Percentiles rank a stretch among this genome's conserved stretches.
phyloP scores from a whole-genome alignment of 768 basidiomycete genomes.

The Zangia roseola region DNA sequence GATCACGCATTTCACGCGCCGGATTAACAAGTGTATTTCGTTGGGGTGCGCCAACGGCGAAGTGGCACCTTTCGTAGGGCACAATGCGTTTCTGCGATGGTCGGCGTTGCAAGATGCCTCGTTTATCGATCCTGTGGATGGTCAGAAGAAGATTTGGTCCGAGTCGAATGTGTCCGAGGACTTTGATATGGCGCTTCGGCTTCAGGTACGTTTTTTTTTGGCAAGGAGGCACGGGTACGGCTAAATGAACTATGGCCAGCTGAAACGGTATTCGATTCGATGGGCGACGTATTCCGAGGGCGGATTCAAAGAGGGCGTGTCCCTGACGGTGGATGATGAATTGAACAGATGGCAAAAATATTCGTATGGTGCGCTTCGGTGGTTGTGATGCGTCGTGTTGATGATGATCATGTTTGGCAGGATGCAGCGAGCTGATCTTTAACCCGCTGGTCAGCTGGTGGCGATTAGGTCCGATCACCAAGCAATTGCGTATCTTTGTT shows the following conservation, averaged over 20 bases:
- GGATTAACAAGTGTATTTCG: conserved; percentile 83
- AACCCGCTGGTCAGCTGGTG: conserved; percentile 81
- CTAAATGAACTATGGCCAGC: conserved; percentile 23
- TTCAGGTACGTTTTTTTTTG: conserved; percentile 41
- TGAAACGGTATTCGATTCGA: conserved; percentile 31
- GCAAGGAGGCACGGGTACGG: neutral
- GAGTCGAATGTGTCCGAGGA: conserved; percentile 69
- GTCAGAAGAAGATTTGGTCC: conserved; percentile 74
- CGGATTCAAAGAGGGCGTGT: conserved; percentile 94
- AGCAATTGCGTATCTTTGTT: conserved; percentile 73
- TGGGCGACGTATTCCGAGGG: conserved; percentile 88
- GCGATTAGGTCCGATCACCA: conserved; percentile 77
- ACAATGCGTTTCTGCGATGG: conserved; percentile 91
- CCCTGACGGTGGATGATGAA: conserved; percentile 87
- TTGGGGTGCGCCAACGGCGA: conserved; percentile 79
- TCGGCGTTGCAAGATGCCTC: conserved; percentile 84
- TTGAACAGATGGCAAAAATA: conserved; percentile 95
- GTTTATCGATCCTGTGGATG: conserved; percentile 51
- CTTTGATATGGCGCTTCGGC: conserved; percentile 61
- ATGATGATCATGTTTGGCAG: conserved; percentile 9
- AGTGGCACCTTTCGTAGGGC: conserved; percentile 76
- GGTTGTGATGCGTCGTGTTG: too few species aligned
- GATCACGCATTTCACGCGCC: conserved; percentile 83
- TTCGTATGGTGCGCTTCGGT: conserved; percentile 56
- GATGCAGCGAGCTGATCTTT: conserved; percentile 65